A percentile compares a stretch with the other conserved stretches of the same genome.
Conservation (phyloP, 495 filamentous ascomycete genomes). For the Aspergillus mulundensis region DNA sequence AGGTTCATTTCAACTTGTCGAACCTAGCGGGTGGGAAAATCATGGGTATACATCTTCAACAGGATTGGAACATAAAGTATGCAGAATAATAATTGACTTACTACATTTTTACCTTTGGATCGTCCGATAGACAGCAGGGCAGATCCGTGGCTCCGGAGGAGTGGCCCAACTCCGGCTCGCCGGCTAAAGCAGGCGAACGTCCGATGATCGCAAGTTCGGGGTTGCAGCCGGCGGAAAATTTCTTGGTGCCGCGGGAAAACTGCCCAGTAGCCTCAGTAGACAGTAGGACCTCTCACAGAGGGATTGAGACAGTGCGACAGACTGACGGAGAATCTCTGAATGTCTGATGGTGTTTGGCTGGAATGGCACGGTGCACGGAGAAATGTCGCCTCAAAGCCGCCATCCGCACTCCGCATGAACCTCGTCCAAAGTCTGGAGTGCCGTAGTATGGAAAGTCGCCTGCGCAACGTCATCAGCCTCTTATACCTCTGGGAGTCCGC, state of each 20-base stretch:
- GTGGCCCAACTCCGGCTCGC: background rate
- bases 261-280: background rate
- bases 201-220: slow-evolving; percentile 13
- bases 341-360: background rate
- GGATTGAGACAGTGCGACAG: background rate
- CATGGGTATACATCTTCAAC: slow-evolving; percentile 8
- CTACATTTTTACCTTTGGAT: background rate
- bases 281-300: background rate
- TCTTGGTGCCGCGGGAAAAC: slow-evolving; percentile 11
- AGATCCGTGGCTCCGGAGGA: background rate
- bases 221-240: slow-evolving; percentile 14
- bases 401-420: slow-evolving; percentile 8
- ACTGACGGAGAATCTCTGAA: background rate
- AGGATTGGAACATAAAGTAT: slow-evolving; percentile 7
- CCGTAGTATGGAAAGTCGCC: slow-evolving; percentile 1
- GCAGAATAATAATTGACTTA: background rate
- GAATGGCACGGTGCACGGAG: background rate
- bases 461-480: slow-evolving; percentile 10
- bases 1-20: slow-evolving; percentile 21
- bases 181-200: slow-evolving; percentile 1
- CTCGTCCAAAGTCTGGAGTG: background rate
- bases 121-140: background rate
- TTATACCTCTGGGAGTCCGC: background rate
- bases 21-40: slow-evolving; percentile 1
- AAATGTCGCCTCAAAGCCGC: slow-evolving; percentile 6